A percentile compares a stretch with the other conserved stretches of the same genome.
phyloP scores from a whole-genome alignment of 2,329 filamentous ascomycete species.

The Graphiopsis chlorocephala region DNA sequence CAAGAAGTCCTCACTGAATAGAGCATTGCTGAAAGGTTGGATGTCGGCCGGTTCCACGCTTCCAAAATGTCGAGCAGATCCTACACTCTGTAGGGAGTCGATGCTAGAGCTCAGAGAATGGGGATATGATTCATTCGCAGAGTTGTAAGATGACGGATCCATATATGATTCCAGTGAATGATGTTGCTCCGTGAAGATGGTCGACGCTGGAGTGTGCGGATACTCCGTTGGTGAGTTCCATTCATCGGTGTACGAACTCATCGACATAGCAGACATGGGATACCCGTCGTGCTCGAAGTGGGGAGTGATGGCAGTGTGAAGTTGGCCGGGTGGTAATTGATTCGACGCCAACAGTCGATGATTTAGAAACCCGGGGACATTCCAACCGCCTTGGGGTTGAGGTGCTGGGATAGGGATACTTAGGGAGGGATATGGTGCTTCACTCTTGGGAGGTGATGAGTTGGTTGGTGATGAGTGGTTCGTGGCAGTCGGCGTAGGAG shows the following conservation, averaged over 20 bases:
- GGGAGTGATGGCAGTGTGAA: conserved; percentile 42
- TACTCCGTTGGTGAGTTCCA: conserved; percentile 48
- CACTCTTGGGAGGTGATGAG: background rate
- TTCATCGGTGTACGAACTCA: conserved; percentile 48
- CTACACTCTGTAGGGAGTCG: conserved; percentile 43
- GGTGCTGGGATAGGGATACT: conserved; percentile 19
- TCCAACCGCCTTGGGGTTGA: conserved; percentile 34
- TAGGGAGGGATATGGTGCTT: background rate
- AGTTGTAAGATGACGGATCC: conserved; percentile 8
- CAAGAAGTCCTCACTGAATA: conserved; percentile 14
- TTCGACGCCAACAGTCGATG: conserved; percentile 28
- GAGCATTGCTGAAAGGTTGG: conserved; percentile 12
- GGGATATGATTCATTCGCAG: conserved; percentile 38
- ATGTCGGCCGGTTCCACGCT: background rate
- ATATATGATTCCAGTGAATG: conserved; percentile 8
- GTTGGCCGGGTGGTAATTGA: conserved; percentile 41
- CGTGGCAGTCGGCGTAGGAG: background rate
- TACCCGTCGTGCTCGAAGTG: conserved; percentile 42
- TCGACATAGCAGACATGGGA: conserved; percentile 46
- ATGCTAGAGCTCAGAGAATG: conserved; percentile 40
- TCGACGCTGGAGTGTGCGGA: conserved; percentile 46
- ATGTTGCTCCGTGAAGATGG: conserved; percentile 17
- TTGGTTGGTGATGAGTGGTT: background rate
- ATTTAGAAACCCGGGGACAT: conserved; percentile 38
- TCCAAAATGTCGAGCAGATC: conserved; percentile 11